A percentile compares a stretch with the other conserved stretches of the same genome.
Evolutionary conservation across 768 basidiomycete species (phyloP).

Genomic region (Lactifluus pinguis): DNA sequence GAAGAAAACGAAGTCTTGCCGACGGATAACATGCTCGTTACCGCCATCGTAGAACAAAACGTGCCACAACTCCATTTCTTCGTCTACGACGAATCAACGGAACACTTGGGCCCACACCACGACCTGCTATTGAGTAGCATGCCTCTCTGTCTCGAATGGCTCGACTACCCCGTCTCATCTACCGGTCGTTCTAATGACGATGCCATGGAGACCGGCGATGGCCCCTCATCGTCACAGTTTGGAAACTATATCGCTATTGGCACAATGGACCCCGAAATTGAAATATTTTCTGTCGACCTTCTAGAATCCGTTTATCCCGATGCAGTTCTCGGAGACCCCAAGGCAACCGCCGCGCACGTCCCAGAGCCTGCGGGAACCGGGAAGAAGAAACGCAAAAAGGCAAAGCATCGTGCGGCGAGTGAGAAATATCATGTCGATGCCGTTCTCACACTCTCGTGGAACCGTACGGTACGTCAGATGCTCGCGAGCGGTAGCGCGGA

Average conservation of each 20-base stretch:
- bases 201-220: conserved; percentile 22
- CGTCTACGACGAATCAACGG: conserved; percentile 87
- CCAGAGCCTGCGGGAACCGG: conserved; percentile 81
- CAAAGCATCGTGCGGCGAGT: conserved; percentile 52
- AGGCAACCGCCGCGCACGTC: conserved; percentile 70
- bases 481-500: conserved; percentile 91
- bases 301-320: conserved; percentile 93
- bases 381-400: conserved; percentile 92
- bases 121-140: conserved; percentile 97
- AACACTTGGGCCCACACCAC: conserved; percentile 93
- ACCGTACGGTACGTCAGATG: conserved; percentile 78
- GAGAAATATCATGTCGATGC: conserved; percentile 85
- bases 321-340: conserved; percentile 83
- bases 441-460: conserved; percentile 91
- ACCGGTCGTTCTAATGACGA: conserved; percentile 35
- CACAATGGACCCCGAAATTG: conserved; percentile 94
- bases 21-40: conserved; percentile 85
- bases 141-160: conserved; percentile 98
- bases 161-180: conserved; percentile 74
- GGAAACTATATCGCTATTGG: conserved; percentile 96
- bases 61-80: conserved; percentile 93
- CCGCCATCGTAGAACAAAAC: conserved; percentile 94
- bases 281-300: conserved; percentile 94
- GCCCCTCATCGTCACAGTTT: conserved; percentile 28
- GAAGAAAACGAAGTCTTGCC: conserved; percentile 84